phyloP scores from a whole-genome alignment of 352 stramenopile species.

The Pythium scleroteichum region DNA sequence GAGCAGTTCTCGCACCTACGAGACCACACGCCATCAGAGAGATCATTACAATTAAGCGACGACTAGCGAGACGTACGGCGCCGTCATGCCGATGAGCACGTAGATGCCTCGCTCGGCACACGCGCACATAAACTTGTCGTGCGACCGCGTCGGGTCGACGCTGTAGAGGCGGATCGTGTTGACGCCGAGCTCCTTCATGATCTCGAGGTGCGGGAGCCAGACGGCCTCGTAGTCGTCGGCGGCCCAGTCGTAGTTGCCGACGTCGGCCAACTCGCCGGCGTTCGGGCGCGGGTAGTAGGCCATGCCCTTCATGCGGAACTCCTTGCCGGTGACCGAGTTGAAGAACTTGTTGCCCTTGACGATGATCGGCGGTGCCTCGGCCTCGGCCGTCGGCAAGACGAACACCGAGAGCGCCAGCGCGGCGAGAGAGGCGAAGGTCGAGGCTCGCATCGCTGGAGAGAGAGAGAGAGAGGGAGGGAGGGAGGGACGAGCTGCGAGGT shows the following conservation, averaged over 20 bases:
- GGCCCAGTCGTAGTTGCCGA: slow-evolving; percentile 37
- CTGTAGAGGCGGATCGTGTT: slow-evolving; percentile 42
- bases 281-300: slow-evolving; percentile 41
- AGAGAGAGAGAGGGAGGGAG: not conserved
- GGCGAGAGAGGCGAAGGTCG: not conserved
- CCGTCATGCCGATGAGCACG: slow-evolving; percentile 41
- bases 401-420: not conserved
- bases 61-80: slow-evolving; percentile 21
- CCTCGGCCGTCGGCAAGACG: not conserved
- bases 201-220: slow-evolving; percentile 32
- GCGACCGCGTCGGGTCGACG: slow-evolving; percentile 32
- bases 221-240: slow-evolving; percentile 36
- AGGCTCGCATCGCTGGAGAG: slow-evolving; percentile 3
- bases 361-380: slow-evolving; percentile 27
- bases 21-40: slow-evolving; percentile 2
- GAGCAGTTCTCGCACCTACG: slow-evolving; percentile 46
- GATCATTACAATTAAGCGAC: not conserved
- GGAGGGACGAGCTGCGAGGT: not conserved
- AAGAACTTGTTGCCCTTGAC: slow-evolving; percentile 68
- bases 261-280: slow-evolving; percentile 25
- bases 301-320: slow-evolving; percentile 45
- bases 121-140: slow-evolving; percentile 48
- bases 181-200: slow-evolving; percentile 34
- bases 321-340: slow-evolving; percentile 40
- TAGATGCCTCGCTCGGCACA: slow-evolving; percentile 40